Conservation (phyloP, 2,329 filamentous ascomycete genomes). For the Pezicula radicicola region DNA sequence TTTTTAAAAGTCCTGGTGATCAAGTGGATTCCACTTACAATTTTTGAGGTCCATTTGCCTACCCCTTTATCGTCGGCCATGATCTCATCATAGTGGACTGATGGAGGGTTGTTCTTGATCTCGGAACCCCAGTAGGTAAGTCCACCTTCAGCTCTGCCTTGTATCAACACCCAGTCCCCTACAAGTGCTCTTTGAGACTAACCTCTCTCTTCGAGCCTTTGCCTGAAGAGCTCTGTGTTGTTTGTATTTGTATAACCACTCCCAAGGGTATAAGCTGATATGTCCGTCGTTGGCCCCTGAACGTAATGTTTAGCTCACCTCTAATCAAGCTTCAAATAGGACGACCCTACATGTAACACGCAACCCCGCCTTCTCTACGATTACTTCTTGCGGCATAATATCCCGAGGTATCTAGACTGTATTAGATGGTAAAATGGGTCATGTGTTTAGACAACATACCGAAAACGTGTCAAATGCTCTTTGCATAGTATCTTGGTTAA, state of each 20-base stretch:
- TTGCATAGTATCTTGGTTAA: conserved; percentile 70
- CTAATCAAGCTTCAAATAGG: conserved; percentile 1
- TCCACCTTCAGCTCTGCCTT: conserved; percentile 4
- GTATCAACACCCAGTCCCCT: not conserved
- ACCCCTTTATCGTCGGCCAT: conserved; percentile 55
- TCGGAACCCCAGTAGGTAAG: conserved; percentile 34
- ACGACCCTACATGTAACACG: conserved; percentile 46
- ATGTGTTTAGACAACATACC: conserved; percentile 36
- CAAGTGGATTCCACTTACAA: conserved; percentile 43
- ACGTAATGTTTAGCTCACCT: conserved; percentile 8
- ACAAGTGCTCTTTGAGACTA: conserved; percentile 24
- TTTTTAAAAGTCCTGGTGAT: not conserved
- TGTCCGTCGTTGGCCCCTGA: conserved; percentile 68
- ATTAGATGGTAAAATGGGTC: conserved; percentile 10
- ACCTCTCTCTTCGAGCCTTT: conserved; percentile 27
- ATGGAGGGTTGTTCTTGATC: conserved; percentile 47
- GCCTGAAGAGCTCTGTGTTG: conserved; percentile 25
- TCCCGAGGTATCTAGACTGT: conserved; percentile 41
- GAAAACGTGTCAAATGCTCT: conserved; percentile 65
- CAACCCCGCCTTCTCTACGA: conserved; percentile 34
- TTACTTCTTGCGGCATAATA: conserved; percentile 31
- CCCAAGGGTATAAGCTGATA: conserved; percentile 62
- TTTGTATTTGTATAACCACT: conserved; percentile 53
- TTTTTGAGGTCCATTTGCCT: conserved; percentile 58
- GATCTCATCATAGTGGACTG: conserved; percentile 56